These are phyloP conservation scores for Verticillium zaregamsianum DNA, from an alignment of 2,329 filamentous ascomycete genomes.

Conservation along the genomic window DNA sequence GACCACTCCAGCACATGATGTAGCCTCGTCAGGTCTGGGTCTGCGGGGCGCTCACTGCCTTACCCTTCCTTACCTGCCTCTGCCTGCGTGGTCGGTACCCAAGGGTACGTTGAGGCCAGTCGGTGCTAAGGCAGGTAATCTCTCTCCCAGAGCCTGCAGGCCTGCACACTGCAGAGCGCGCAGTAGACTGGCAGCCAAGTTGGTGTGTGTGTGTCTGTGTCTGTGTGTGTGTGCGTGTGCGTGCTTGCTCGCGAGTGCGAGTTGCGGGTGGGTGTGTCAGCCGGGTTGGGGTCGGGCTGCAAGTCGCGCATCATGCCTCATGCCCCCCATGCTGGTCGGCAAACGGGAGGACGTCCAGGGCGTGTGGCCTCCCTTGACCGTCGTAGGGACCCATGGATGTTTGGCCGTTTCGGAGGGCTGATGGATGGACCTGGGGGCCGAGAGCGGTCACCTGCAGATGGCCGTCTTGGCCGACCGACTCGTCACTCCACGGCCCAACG, in stretches of 20 bases:
- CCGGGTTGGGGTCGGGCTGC: constrained; percentile 19
- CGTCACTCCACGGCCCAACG: not conserved
- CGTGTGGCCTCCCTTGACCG: not conserved
- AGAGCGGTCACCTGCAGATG: not conserved
- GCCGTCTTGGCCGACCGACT: not conserved
- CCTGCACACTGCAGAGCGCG: not conserved
- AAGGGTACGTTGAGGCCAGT: not conserved
- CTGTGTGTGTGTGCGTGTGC: not conserved
- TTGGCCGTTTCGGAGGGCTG: not conserved
- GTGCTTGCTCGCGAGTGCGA: not conserved
- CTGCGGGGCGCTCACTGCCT: no score
- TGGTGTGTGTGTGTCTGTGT: not conserved
- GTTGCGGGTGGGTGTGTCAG: not conserved
- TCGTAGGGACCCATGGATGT: not conserved
- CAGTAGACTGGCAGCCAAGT: not conserved
- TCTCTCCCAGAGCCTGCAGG: not conserved
- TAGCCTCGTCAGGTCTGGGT: not conserved
- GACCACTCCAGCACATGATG: not conserved
- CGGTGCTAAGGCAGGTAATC: not conserved
- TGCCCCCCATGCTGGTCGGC: not conserved
- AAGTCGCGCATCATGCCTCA: constrained; percentile 15
- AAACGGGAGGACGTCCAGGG: not conserved
- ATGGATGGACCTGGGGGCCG: not conserved
- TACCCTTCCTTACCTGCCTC: not conserved
- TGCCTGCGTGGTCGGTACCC: not conserved